These are phyloP conservation scores for Sarocladiaceae sp. DNA, from an alignment of 2,329 filamentous ascomycete species.

Conservation along the genomic window DNA sequence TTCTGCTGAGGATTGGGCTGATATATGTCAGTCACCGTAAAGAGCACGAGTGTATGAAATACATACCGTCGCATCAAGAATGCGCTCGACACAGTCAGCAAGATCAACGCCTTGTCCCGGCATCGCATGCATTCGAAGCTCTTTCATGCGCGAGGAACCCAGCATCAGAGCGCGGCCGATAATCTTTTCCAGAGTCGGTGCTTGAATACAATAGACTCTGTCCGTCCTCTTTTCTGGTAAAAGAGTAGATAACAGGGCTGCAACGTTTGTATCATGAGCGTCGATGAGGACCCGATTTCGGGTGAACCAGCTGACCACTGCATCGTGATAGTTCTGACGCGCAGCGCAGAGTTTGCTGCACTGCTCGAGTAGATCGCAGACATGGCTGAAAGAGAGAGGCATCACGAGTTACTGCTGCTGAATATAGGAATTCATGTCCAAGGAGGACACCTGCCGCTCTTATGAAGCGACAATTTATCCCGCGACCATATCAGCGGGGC, in stretches of 20 bases:
- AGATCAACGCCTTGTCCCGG: slow-evolving; percentile 58
- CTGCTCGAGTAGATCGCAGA: slow-evolving; percentile 68
- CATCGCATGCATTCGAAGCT: slow-evolving; percentile 57
- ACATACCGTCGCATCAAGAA: slow-evolving; percentile 55
- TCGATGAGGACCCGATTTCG: slow-evolving; percentile 54
- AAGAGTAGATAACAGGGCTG: slow-evolving; percentile 67
- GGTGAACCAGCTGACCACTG: slow-evolving; percentile 62
- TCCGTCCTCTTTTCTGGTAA: slow-evolving; percentile 72
- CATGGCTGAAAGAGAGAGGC: slow-evolving; percentile 58
- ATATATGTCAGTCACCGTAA: slow-evolving; percentile 12
- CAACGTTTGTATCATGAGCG: slow-evolving; percentile 46
- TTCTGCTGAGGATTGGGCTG: slow-evolving; percentile 38
- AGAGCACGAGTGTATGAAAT: not conserved
- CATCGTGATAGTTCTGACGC: slow-evolving; percentile 24
- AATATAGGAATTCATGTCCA: too few species aligned
- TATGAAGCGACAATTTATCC: not conserved
- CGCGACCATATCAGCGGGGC: not conserved
- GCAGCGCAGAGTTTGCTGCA: slow-evolving; percentile 44
- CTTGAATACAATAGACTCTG: slow-evolving; percentile 67
- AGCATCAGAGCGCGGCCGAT: slow-evolving; percentile 62
- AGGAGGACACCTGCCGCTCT: too few species aligned
- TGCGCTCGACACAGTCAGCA: slow-evolving; percentile 61
- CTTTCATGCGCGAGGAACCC: slow-evolving; percentile 50
- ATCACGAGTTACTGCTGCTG: slow-evolving; percentile 8
- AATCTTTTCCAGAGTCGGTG: slow-evolving; percentile 55